Evolutionary conservation across 1,284 basidiomycete genomes (phyloP).

Genomic region (Volvariella surrecta): DNA sequence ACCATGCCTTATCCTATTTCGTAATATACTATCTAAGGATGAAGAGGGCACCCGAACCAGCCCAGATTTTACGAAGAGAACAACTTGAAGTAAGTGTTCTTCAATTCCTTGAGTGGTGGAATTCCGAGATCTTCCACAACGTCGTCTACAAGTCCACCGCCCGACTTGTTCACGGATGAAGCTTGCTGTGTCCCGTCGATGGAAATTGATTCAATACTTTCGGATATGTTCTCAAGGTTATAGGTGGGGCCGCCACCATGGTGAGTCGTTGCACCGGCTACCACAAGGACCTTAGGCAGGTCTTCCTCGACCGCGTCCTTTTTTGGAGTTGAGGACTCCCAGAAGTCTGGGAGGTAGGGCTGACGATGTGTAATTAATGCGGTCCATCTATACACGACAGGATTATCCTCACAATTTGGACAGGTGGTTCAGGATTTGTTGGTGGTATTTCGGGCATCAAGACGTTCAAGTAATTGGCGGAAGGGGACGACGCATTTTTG

Average conservation of each 20-base stretch:
- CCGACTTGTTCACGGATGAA: constrained; percentile 8
- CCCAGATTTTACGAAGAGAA: constrained; percentile 15
- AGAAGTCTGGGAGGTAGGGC: constrained; percentile 71
- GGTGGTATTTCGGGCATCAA: constrained; percentile 47
- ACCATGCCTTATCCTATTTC: no score
- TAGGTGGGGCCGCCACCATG: constrained; percentile 58
- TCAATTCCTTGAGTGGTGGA: constrained; percentile 25
- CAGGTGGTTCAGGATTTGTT: constrained; percentile 31
- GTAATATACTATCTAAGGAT: no score
- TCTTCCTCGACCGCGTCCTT: constrained; percentile 22
- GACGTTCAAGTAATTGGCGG: constrained; percentile 32
- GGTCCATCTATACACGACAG: constrained; percentile 8
- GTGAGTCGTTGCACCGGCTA: constrained; percentile 59
- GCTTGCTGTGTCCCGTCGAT: constrained; percentile 2
- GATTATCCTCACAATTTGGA: constrained; percentile 49
- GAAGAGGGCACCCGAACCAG: no score
- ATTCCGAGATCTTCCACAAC: constrained; percentile 36
- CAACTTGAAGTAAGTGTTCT: constrained; percentile 21
- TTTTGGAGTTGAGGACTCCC: constrained; percentile 45
- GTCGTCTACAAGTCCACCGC: constrained; percentile 32
- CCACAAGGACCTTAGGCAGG: constrained; percentile 64
- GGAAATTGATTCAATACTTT: constrained; percentile 9
- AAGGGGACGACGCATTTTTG: constrained; percentile 8
- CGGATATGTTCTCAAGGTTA: constrained; percentile 28
- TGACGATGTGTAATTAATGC: constrained; percentile 18